Evolutionary conservation across 1,139 yeast genomes (phyloP), one percentile per base, ranked within the genome.

Genomic region (Debaryomycetaceae sp.): DNA sequence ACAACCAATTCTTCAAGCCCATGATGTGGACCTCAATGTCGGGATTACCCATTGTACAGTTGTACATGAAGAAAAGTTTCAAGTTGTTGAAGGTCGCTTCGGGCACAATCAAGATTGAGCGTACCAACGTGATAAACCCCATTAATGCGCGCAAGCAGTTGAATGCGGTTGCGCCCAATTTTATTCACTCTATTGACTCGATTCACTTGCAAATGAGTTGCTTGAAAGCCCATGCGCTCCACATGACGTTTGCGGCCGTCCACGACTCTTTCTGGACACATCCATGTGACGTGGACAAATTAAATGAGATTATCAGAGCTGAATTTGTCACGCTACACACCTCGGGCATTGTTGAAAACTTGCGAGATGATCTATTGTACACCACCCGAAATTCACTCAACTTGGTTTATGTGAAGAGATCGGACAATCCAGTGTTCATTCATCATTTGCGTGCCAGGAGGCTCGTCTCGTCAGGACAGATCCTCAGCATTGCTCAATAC

Each of bases 191-290:
- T 3, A 37, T 66, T 10, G 73, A 66, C 38, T 57, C 72, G 0
- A 46, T 56, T 1, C 73, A 66, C 40, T 50, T 66, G 56, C 40
- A 53, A 20, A 54, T 65, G 60, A 62, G 71, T 0, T 51, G 62
- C 21, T 32, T 51, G 16, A 52, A 48, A 3, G 56, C 61, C 3
- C 26, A 37, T 11, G 23, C 36, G 4, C 30, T 34, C 2, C 38
- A 39, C 0, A 40, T 64, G 10, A 43, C 56, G 5, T 65, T 66
- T 46, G 65, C 54, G 1, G 54, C 70, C 0, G 68, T 66, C 3
- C 73, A 66, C 41, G 73, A 66, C 41, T 63, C 71, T 8, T 66
- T 53, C 38, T 66, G 73, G 73, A 66, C 72, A 2, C 54, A 59
- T 37, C 56, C 71, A 0, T 29, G 48, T 14, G 51, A 58, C 24